phyloP scores from a whole-genome alignment of 148 eudicot genomes.

The Spergularia bocconei region DNA sequence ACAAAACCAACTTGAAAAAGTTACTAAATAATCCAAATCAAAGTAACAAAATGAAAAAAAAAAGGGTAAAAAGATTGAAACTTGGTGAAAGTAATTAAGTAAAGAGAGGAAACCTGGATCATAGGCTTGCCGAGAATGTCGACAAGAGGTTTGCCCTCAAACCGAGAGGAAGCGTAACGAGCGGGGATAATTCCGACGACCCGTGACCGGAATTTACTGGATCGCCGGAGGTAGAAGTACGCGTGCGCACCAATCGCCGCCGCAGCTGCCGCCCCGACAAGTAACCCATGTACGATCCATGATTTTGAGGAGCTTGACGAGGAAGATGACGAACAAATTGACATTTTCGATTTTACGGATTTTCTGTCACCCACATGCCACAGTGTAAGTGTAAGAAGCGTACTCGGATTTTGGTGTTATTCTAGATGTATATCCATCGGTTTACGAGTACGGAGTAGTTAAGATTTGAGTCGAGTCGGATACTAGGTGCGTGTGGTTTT shows the following conservation, averaged over 20 bases:
- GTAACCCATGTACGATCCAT: conserved; percentile 56
- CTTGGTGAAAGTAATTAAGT: not conserved
- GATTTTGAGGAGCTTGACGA: conserved; percentile 44
- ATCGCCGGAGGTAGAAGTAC: conserved; percentile 41
- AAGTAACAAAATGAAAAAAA: not conserved
- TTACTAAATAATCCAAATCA: too few relatives aligned
- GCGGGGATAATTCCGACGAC: conserved; percentile 90
- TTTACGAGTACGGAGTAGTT: too few relatives aligned
- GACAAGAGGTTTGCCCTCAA: conserved; percentile 86
- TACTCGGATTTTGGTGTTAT: too few relatives aligned
- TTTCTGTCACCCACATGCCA: too few relatives aligned
- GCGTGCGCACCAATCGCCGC: conserved; percentile 59
- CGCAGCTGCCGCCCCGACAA: conserved; percentile 50
- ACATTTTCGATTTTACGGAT: too few relatives aligned
- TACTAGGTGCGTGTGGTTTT: too few relatives aligned
- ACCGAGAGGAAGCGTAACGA: conserved; percentile 81
- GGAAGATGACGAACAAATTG: conserved; percentile 33
- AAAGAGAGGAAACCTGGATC: conserved; percentile 59
- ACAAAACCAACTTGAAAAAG: too few relatives aligned
- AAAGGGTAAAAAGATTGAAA: not conserved
- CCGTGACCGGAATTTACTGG: conserved; percentile 59
- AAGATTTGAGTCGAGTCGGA: too few relatives aligned
- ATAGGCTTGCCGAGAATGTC: conserved; percentile 91
- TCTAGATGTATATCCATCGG: too few relatives aligned
- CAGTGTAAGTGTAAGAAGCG: too few relatives aligned